Evolutionary conservation across 2,329 filamentous ascomycete genomes (phyloP), one percentile per base, ranked within the genome.

Genomic region (Phialocephala sp.): DNA sequence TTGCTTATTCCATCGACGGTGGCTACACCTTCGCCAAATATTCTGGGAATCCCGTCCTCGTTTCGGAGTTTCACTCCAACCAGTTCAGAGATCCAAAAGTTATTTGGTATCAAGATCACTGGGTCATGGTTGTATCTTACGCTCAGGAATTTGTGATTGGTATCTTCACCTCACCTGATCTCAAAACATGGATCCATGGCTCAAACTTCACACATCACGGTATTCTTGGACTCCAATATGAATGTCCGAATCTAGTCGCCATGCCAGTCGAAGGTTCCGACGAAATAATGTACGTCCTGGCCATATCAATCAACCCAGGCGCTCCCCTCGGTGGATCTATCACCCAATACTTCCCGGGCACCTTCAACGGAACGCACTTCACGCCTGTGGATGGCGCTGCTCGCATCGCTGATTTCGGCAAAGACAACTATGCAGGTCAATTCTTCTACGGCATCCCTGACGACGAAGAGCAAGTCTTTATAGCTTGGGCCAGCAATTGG

Each of bases 61-160:
- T 57, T 11, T 62, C 66, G 41, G 75, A 54, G 37, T 80, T 68
- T 83, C 83, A 72, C 80, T 80, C 64, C 81, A 83, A 20, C 6
- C 82, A 88, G 68, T 90, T 90, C 78, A 84, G 88, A 27, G 88
- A 91, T 68, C 88, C 89, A 1, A 88, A 90, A 71, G 87, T 90
- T 1, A 79, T 88, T 54, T 85, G 86, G 79, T 84, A 88, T 67
- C 77, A 81, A 1, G 74, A 82, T 50, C 77, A 80, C 20, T 90
- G 87, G 87, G 83, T 87, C 45, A 85, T 87, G 81, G 80, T 83
- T 0, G 69, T 88, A 2, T 79, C 86, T 0, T 87, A 85, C 63
- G 75, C 84, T 1, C 76, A 81, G 41, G 86, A 87, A 43, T 87
- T 85, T 67, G 77, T 80, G 11, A 79, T 90, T 54, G 86, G 84